phyloP scores from a whole-genome alignment of 768 basidiomycete species.

The Lyophyllum atratum region DNA sequence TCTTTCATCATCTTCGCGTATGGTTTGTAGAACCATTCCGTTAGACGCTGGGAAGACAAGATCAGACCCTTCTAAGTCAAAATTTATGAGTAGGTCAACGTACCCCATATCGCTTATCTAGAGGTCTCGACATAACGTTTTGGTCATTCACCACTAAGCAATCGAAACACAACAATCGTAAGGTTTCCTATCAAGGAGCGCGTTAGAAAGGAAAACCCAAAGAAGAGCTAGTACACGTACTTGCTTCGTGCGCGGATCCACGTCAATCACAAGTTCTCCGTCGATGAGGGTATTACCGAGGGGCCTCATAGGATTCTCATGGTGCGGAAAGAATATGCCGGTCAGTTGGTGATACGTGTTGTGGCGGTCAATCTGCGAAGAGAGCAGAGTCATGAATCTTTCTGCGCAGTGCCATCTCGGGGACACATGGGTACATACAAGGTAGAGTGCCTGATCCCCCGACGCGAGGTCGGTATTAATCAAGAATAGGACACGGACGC shows the following conservation, averaged over 20 bases:
- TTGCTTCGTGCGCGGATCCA: constrained; percentile 71
- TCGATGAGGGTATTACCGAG: constrained; percentile 85
- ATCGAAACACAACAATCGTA: constrained; percentile 89
- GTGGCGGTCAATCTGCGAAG: constrained; percentile 86
- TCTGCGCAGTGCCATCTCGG: background rate
- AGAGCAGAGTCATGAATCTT: background rate
- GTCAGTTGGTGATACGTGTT: constrained; percentile 76
- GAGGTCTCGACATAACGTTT: constrained; percentile 81
- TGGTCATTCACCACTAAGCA: constrained; percentile 85
- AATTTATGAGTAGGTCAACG: constrained; percentile 24
- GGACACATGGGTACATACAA: constrained; percentile 53
- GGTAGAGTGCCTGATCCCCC: constrained; percentile 63
- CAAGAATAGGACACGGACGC: constrained; percentile 85
- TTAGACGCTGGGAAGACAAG: constrained; percentile 61
- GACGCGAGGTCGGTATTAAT: constrained; percentile 59
- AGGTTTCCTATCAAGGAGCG: constrained; percentile 58
- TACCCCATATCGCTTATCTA: constrained; percentile 92
- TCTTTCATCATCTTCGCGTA: constrained; percentile 70
- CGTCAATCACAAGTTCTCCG: constrained; percentile 91
- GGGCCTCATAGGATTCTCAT: constrained; percentile 66
- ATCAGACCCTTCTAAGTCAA: background rate
- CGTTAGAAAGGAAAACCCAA: background rate
- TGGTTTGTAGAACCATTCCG: constrained; percentile 82
- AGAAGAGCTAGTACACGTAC: constrained; percentile 37
- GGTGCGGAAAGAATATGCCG: constrained; percentile 90